phyloP scores from a whole-genome alignment of 179 eudicot genomes.

The Actinidia arguta region DNA sequence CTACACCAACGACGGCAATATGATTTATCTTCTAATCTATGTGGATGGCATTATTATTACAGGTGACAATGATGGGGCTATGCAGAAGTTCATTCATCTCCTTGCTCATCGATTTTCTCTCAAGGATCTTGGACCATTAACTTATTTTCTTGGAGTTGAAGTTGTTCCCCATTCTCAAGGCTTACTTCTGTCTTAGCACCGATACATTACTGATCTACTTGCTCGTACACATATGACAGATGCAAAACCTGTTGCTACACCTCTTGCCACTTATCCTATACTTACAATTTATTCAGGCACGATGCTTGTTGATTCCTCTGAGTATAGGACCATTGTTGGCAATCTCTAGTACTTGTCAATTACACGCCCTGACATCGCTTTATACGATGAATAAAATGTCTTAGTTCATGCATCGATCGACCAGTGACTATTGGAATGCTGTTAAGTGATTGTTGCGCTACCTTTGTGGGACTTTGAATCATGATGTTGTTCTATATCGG shows the following conservation, averaged over 20 bases:
- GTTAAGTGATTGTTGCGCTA: conserved; percentile 11
- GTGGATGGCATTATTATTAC: conserved; percentile 17
- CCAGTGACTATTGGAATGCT: background rate
- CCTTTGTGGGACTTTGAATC: background rate
- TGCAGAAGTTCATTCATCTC: background rate
- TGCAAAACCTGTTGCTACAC: conserved; percentile 8
- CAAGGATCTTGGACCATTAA: background rate
- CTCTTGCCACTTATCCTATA: background rate
- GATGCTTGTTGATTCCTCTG: background rate
- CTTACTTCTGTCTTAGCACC: background rate
- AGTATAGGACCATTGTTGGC: conserved; percentile 6
- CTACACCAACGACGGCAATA: background rate
- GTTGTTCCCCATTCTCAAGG: background rate
- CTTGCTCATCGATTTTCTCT: conserved; percentile 14
- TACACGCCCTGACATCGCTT: conserved; percentile 2
- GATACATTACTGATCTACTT: conserved; percentile 3
- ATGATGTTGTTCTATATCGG: background rate
- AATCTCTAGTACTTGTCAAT: conserved; percentile 10
- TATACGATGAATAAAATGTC: background rate
- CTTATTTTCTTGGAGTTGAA: conserved; percentile 16
- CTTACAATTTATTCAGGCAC: background rate
- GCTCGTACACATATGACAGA: background rate
- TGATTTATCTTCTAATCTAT: background rate
- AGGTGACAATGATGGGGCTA: background rate
- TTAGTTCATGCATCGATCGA: conserved; percentile 1